Percentiles rank a stretch among this genome's conserved stretches.
Conservation (phyloP, 2,329 filamentous ascomycete genomes). For the Aureobasidium sp. region DNA sequence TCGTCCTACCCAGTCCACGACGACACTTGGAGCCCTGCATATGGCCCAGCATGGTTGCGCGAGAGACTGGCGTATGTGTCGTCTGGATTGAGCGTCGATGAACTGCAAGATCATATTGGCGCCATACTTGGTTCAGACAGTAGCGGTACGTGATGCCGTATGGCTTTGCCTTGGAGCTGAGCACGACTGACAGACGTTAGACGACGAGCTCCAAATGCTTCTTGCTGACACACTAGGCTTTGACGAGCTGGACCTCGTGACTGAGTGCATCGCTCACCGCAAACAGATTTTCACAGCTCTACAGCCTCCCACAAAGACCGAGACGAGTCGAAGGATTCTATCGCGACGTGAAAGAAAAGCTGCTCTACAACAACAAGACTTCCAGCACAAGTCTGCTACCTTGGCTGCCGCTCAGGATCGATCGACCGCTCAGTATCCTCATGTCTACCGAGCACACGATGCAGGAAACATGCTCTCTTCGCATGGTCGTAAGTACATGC, state of each 20-base stretch:
- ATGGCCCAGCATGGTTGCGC: conserved; percentile 62
- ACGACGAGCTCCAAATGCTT: conserved; percentile 85
- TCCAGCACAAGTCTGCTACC: conserved; percentile 70
- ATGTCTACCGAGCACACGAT: conserved; percentile 79
- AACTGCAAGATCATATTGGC: conserved; percentile 71
- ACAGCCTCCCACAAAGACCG: conserved; percentile 32
- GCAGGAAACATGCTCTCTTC: conserved; percentile 80
- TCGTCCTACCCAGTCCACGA: conserved; percentile 52
- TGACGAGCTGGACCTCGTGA: conserved; percentile 87
- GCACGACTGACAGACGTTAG: background rate
- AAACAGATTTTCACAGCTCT: conserved; percentile 54
- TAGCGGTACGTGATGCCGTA: conserved; percentile 31
- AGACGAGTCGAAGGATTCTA: conserved; percentile 50
- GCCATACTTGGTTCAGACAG: conserved; percentile 64
- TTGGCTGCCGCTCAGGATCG: conserved; percentile 65
- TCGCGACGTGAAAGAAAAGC: conserved; percentile 73
- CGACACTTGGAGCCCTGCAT: conserved; percentile 29
- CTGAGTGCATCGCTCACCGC: conserved; percentile 76
- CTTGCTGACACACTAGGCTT: conserved; percentile 88
- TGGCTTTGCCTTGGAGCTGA: background rate
- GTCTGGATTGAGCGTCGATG: conserved; percentile 58
- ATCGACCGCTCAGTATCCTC: conserved; percentile 73
- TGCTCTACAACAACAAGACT: conserved; percentile 66
- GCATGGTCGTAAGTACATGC: conserved; percentile 71
- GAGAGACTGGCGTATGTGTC: conserved; percentile 62